A percentile compares a stretch with the other conserved stretches of the same genome.
These are phyloP conservation scores for Ophiostoma perfectum DNA, from an alignment of 2,329 filamentous ascomycete species.

Conservation along the genomic window DNA sequence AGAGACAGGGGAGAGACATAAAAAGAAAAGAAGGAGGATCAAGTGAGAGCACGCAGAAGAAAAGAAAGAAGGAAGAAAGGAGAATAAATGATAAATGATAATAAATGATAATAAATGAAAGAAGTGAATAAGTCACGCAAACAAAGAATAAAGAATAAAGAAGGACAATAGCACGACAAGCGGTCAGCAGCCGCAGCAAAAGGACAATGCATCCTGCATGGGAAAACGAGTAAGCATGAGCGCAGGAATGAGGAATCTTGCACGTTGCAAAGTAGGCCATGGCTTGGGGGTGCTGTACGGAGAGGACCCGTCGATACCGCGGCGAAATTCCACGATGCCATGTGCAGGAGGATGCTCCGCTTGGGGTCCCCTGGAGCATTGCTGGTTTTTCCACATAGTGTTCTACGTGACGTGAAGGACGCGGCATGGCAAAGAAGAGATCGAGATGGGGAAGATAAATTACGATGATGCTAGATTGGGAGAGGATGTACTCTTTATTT, in stretches of 20 bases:
- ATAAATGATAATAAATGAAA: not conserved
- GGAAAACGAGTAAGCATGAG: too few species aligned
- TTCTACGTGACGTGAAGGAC: not conserved
- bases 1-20: not conserved
- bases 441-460: not conserved
- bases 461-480: too few species aligned
- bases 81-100: not conserved
- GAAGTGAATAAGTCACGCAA: not conserved
- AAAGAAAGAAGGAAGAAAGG: constrained; percentile 14
- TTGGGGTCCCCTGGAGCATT: too few species aligned
- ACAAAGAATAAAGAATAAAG: constrained; percentile 9
- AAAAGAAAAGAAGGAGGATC: not conserved
- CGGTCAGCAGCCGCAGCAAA: not conserved
- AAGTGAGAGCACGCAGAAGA: not conserved
- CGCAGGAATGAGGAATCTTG: too few species aligned
- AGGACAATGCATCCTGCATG: not conserved
- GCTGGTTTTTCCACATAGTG: not conserved
- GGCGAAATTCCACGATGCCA: not conserved
- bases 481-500: too few species aligned
- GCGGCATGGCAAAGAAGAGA: not conserved
- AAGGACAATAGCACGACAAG: not conserved
- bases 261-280: not conserved
- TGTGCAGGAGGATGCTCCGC: not conserved
- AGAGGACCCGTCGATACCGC: too few species aligned
- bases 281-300: too few species aligned